Percentiles rank a stretch among this genome's conserved stretches.
Conservation (phyloP, 192 early-diverging fungal species). For the Linnemannia schmuckeri region DNA sequence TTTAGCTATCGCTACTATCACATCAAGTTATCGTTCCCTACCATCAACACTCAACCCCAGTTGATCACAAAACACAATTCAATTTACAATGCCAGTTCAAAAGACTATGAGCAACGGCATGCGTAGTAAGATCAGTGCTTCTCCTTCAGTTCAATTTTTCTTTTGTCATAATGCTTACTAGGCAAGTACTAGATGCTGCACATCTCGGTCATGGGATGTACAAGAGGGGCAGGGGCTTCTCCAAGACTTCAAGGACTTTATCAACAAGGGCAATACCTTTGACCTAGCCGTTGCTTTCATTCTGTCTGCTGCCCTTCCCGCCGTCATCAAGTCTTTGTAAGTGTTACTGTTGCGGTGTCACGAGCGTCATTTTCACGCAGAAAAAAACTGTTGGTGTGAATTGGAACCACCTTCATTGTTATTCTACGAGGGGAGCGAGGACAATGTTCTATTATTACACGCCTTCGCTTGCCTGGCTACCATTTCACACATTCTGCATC, state of each 20-base stretch:
- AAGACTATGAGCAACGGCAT: not conserved
- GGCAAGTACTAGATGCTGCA: not conserved
- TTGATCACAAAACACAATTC: not conserved
- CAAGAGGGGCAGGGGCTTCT: constrained; percentile 5
- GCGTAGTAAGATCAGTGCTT: not conserved
- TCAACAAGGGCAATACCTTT: constrained; percentile 30
- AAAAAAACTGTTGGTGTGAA: not conserved
- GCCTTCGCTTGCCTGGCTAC: not conserved
- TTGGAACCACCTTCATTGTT: not conserved
- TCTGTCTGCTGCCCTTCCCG: constrained; percentile 17
- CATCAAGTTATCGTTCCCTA: not conserved
- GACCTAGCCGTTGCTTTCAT: constrained; percentile 34
- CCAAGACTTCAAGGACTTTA: constrained; percentile 22
- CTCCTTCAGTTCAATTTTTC: not conserved
- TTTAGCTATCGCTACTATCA: not conserved
- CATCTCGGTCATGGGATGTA: not conserved
- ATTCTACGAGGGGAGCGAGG: not conserved
- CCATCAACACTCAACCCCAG: not conserved
- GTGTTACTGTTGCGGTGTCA: not conserved
- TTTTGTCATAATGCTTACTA: not conserved
- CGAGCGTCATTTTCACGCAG: not conserved
- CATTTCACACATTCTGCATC: not conserved
- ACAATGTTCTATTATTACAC: not conserved
- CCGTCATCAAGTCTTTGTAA: constrained; percentile 37
- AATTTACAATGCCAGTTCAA: constrained; percentile 4